Percentiles rank a stretch among this genome's conserved stretches.
Conservation (phyloP, 1,139 yeast genomes). For the Magnusiomyces clavatus region DNA sequence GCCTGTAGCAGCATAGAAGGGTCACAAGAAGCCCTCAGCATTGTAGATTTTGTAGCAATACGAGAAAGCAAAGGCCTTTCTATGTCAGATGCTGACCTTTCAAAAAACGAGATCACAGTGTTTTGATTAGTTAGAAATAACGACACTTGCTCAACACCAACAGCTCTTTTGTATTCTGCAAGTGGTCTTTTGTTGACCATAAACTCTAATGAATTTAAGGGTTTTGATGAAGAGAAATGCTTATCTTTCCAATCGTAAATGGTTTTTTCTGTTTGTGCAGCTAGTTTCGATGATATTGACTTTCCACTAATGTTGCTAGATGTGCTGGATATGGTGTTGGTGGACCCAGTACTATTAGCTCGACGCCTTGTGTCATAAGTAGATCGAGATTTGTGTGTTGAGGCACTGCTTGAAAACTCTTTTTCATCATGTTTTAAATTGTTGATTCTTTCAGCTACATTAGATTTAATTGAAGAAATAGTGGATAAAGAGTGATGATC, state of each 20-base stretch:
- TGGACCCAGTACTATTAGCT: too few relatives aligned
- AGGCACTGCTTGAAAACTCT: too few relatives aligned
- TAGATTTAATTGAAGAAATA: too few relatives aligned
- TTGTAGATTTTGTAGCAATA: slow-evolving; percentile 38
- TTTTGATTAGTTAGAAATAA: slow-evolving; percentile 39
- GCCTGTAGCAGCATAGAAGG: slow-evolving; percentile 45
- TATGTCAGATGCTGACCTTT: slow-evolving; percentile 44
- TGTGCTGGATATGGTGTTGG: background rate
- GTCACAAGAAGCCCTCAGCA: slow-evolving; percentile 43
- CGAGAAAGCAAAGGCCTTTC: slow-evolving; percentile 44
- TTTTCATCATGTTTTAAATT: too few relatives aligned
- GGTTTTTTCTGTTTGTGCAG: slow-evolving; percentile 17
- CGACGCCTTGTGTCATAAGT: too few relatives aligned
- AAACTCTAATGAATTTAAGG: slow-evolving; percentile 19
- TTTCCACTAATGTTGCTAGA: background rate
- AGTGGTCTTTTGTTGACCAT: slow-evolving; percentile 42
- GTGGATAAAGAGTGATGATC: too few relatives aligned
- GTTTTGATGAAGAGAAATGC: slow-evolving; percentile 15
- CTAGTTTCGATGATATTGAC: too few relatives aligned
- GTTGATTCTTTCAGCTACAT: too few relatives aligned
- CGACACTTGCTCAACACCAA: slow-evolving; percentile 50
- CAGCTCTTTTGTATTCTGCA: slow-evolving; percentile 37
- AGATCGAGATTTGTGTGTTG: too few relatives aligned
- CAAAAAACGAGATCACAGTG: slow-evolving; percentile 47
- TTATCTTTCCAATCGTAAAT: slow-evolving; percentile 36